These are phyloP conservation scores for Pogostemon cablin DNA, from an alignment of 257 asterid genomes.

Conservation along the genomic window DNA sequence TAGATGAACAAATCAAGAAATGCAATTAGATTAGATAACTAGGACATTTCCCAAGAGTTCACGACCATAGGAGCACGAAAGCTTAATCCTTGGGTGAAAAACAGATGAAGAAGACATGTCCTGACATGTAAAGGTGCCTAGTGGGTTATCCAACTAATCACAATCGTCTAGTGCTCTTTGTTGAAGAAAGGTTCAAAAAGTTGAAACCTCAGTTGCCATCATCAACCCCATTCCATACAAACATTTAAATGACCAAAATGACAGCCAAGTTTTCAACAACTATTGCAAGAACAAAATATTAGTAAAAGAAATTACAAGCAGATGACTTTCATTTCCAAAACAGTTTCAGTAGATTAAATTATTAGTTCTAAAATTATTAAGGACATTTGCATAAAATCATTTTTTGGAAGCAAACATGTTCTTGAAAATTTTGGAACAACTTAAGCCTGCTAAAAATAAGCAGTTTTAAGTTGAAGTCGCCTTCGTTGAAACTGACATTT, in stretches of 20 bases:
- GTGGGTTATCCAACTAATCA: conserved; percentile 4
- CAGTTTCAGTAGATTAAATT: neutral
- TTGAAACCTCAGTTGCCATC: conserved; percentile 4
- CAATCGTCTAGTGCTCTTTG: neutral
- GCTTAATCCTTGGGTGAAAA: neutral
- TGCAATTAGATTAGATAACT: neutral
- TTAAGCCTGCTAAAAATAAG: neutral
- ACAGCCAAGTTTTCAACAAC: conserved; percentile 16
- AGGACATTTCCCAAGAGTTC: too few relatives aligned
- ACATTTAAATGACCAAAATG: neutral
- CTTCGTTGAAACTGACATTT: neutral
- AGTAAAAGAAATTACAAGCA: neutral
- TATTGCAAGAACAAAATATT: conserved; percentile 3
- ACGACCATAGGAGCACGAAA: too few relatives aligned
- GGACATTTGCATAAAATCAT: neutral
- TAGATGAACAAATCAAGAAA: neutral
- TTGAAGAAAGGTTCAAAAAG: neutral
- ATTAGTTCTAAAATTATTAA: neutral
- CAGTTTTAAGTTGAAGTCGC: neutral
- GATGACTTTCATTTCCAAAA: conserved; percentile 3
- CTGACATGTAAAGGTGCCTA: neutral
- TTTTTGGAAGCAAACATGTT: neutral
- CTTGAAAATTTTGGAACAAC: neutral
- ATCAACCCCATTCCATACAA: neutral
- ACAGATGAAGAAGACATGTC: neutral